phyloP scores from a whole-genome alignment of 2,329 filamentous ascomycete genomes.

The Aspergillus intermedius region DNA sequence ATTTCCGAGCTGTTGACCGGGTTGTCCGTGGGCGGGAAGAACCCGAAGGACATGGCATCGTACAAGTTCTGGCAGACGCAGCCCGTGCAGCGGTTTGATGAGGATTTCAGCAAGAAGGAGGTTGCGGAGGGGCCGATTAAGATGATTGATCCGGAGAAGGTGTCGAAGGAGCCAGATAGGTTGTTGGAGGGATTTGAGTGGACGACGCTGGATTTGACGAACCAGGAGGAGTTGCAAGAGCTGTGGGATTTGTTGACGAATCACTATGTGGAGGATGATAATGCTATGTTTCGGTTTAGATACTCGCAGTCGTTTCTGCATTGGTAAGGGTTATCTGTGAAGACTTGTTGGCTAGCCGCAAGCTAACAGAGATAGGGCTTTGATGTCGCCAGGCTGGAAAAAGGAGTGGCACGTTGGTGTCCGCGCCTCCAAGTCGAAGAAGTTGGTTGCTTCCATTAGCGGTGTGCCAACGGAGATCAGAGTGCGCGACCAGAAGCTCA shows the following conservation, averaged over 20 bases:
- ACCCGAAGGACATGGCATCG: conserved; percentile 89
- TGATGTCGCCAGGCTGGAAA: conserved; percentile 91
- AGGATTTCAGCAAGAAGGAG: conserved; percentile 38
- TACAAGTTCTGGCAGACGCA: conserved; percentile 99
- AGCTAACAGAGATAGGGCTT: conserved; percentile 56
- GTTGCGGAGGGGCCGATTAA: conserved; percentile 74
- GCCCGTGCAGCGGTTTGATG: conserved; percentile 75
- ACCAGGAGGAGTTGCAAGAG: conserved; percentile 73
- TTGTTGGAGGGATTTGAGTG: conserved; percentile 86
- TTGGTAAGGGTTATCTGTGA: conserved; percentile 53
- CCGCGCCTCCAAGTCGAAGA: conserved; percentile 71
- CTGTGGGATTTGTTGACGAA: conserved; percentile 85
- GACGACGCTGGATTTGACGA: conserved; percentile 79
- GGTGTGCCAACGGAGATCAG: conserved; percentile 80
- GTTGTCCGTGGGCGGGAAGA: conserved; percentile 69
- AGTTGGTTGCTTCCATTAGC: conserved; percentile 92
- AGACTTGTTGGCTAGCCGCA: neutral
- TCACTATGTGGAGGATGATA: conserved; percentile 95
- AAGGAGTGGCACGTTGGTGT: conserved; percentile 95
- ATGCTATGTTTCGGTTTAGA: conserved; percentile 96
- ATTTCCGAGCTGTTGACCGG: conserved; percentile 45
- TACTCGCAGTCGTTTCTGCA: conserved; percentile 84
- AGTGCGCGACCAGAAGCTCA: conserved; percentile 67
- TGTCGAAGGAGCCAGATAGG: conserved; percentile 68
- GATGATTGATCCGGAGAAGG: conserved; percentile 67